Percentiles rank a stretch among this genome's conserved stretches.
Conservation (phyloP, 2,329 filamentous ascomycete genomes). For the Cladosporium phlei region DNA sequence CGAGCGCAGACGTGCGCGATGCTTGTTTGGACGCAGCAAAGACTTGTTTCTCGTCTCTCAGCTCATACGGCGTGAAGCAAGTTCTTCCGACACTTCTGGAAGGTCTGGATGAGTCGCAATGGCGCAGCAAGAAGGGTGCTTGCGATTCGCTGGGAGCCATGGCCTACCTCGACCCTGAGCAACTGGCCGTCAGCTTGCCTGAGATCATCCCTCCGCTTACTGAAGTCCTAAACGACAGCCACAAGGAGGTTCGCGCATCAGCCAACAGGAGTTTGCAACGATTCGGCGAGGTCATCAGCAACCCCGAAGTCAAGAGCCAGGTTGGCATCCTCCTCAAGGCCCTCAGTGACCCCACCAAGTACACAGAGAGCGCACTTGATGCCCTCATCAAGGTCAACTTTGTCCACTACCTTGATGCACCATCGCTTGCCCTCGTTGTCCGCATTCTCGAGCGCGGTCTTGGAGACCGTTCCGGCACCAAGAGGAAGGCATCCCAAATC, state of each 20-base stretch:
- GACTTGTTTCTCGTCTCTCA: constrained; percentile 86
- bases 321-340: constrained; percentile 92
- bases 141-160: constrained; percentile 96
- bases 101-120: constrained; percentile 90
- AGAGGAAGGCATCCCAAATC: constrained; percentile 93
- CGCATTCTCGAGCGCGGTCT: constrained; percentile 92
- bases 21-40: constrained; percentile 90
- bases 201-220: constrained; percentile 97
- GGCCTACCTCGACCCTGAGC: constrained; percentile 95
- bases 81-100: constrained; percentile 87
- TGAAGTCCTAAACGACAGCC: constrained; percentile 89
- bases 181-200: constrained; percentile 84
- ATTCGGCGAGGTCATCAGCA: constrained; percentile 97
- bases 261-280: constrained; percentile 95
- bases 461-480: constrained; percentile 85
- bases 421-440: constrained; percentile 88
- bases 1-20: constrained; percentile 82
- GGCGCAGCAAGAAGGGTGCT: constrained; percentile 97
- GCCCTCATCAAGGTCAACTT: constrained; percentile 97
- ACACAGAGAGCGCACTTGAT: constrained; percentile 92
- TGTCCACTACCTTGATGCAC: constrained; percentile 95
- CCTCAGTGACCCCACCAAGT: constrained; percentile 92
- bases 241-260: constrained; percentile 89
- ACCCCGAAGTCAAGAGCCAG: constrained; percentile 91
- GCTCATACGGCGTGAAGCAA: constrained; percentile 92